These are phyloP conservation scores for Castanea crenata DNA, from an alignment of 306 rosid genomes.

Conservation along the genomic window DNA sequence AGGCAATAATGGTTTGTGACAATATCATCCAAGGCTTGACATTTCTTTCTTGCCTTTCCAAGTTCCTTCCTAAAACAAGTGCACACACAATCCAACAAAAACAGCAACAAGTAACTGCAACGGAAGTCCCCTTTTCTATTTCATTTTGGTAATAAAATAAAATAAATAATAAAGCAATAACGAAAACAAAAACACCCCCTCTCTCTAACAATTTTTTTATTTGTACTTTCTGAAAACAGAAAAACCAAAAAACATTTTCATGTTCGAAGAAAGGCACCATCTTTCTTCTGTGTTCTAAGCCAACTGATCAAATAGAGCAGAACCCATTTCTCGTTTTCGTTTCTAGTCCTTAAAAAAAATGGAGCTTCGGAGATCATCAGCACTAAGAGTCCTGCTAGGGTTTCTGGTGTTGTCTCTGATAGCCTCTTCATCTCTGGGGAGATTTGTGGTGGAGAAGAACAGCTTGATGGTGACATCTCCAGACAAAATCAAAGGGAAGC, in stretches of 20 bases:
- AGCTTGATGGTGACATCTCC: constrained; percentile 94
- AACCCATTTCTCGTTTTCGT: constrained; percentile 15
- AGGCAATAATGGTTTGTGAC: neutral
- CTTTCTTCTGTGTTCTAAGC: neutral
- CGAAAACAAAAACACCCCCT: neutral
- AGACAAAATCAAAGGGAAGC: constrained; percentile 65
- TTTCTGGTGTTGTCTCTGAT: constrained; percentile 50
- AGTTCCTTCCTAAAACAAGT: neutral
- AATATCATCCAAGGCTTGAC: neutral
- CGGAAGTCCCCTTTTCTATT: neutral
- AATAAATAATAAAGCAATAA: neutral
- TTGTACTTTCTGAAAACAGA: neutral
- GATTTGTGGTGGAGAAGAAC: constrained; percentile 96
- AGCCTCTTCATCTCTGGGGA: constrained; percentile 49
- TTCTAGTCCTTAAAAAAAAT: constrained; percentile 19
- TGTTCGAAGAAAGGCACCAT: constrained; percentile 14
- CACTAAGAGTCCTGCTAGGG: constrained; percentile 54
- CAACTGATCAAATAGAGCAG: constrained; percentile 22
- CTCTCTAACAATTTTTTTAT: too few species aligned
- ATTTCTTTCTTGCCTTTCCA: neutral
- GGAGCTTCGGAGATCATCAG: constrained; percentile 60
- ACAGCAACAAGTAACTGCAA: neutral
- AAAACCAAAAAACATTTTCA: neutral
- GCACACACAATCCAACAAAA: neutral
- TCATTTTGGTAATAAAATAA: neutral